Base-by-base conservation (phyloP, 495 filamentous ascomycete species). In the Trichoderma parareesei region DNA sequence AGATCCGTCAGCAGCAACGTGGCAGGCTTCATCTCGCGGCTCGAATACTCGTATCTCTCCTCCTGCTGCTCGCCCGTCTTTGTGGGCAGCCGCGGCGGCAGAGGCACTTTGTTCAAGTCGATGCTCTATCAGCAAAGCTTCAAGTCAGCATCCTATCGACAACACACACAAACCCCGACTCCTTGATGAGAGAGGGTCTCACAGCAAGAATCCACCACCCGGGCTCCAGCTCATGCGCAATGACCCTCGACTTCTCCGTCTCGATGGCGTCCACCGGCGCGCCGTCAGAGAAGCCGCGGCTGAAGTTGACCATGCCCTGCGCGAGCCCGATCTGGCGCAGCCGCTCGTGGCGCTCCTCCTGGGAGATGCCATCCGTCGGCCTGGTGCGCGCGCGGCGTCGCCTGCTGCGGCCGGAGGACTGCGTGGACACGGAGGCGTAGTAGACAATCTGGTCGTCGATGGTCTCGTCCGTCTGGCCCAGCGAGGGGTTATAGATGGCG, bases 201-300 rank as follows among this genome's bases (percentile, higher is more conserved):
- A 96, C 93, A 65, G 92, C 92, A 59, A 97, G 77, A 68, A 97
- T 85, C 94, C 94, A 99, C 94, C 94, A 99, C 59, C 90, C 88
- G 4, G 81, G 75, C 66, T 88, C 82, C 63, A 98, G 75, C 74
- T 98, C 91, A 68, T 91, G 83, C 14, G 96, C 77, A 48, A 98
- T 81, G 33, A 97, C 88, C 18, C 93, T 81, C 5, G 86, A 85
- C 76, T 89, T 92, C 68, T 96, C 90, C 0, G 94, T 99, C 71
- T 98, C 95, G 67, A 98, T 85, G 38, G 87, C 88, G 67, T 95
- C 90, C 16, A 98, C 79, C 16, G 90, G 72, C 66, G 87, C 79
- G 41, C 86, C 90, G 65, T 83, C 82, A 6, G 92, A 90, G 72
- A 98, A 98, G 67, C 87, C 89, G 68, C 88, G 90, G 67, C 90